These are phyloP conservation scores for Fusarium irregulare DNA, from an alignment of 2,329 filamentous ascomycete genomes.

Conservation along the genomic window DNA sequence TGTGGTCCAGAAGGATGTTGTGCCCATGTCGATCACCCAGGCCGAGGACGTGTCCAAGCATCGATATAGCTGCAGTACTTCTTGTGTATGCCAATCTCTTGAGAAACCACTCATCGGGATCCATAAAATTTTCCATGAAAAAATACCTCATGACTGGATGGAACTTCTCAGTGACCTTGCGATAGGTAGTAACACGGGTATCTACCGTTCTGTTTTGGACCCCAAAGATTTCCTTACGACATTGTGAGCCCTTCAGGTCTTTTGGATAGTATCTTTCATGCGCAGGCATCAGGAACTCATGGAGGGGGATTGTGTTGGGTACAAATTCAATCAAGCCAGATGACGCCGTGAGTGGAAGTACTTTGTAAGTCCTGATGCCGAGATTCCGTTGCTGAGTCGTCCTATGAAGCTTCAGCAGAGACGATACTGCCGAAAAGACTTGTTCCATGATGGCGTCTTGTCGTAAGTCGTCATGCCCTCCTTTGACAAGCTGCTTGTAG, in stretches of 20 bases:
- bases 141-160: conserved; percentile 96
- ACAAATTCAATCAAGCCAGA: conserved; percentile 98
- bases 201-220: conserved; percentile 78
- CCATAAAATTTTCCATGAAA: conserved; percentile 93
- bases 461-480: conserved; percentile 92
- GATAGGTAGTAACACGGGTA: conserved; percentile 78
- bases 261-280: conserved; percentile 88
- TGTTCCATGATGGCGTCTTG: conserved; percentile 99
- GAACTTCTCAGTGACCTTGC: conserved; percentile 82
- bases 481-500: conserved; percentile 95
- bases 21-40: conserved; percentile 95
- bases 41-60: conserved; percentile 91
- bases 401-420: conserved; percentile 85
- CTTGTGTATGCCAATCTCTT: conserved; percentile 91
- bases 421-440: conserved; percentile 95
- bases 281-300: conserved; percentile 91
- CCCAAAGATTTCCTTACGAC: conserved; percentile 81
- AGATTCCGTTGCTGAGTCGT: conserved; percentile 88
- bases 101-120: conserved; percentile 96
- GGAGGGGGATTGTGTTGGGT: conserved; percentile 88
- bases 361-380: conserved; percentile 95
- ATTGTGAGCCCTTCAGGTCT: conserved; percentile 80
- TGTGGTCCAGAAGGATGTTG: conserved; percentile 92
- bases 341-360: conserved; percentile 84
- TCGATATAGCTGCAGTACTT: conserved; percentile 93